Evolutionary conservation across 2,329 filamentous ascomycete species (phyloP), one percentile per base, ranked within the genome.

Genomic region (Cadophora luteo-olivacea): DNA sequence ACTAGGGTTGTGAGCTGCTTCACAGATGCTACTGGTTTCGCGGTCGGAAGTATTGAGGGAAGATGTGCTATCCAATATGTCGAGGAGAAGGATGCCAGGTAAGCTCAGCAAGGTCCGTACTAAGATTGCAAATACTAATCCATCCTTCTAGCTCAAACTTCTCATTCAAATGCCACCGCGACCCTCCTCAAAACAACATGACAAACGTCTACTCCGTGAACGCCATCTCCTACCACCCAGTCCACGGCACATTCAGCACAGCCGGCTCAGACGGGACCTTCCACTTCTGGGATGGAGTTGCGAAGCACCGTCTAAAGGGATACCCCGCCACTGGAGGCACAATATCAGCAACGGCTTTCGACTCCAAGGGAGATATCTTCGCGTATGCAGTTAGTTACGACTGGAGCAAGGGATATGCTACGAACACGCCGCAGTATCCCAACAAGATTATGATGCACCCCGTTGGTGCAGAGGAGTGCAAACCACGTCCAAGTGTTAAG

Each of bases 31-130:
- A 90, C 89, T 0, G 96, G 96, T 6, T 99, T 97, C 77, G 96
- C 96, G 0, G 92, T 99, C 62, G 96, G 96, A 65, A 97, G 93
- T 78, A 97, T 99, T 76, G 96, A 99, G 80, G 96, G 96, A 36
- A 91, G 96, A 66, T 99, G 96, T 79, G 96, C 96, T 1, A 99
- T 99, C 72, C 96, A 99, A 79, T 98, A 99, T 76, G 93, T 97
- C 45, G 95, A 99, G 77, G 96, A 99, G 54, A 97, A 97, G 81
- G 94, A 99, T 79, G 84, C 91, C 3, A 87, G 82, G 90, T 90
- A 83, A 77, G 84, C 77, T 45, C 33, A 36, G 48, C 25, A 14
- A 33, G 32, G 4, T 24, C 19, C 14, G 16, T 25, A 19, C 19
- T 3, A 19, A 51, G 58, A 33, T 11, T 6, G 16, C n/a, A 38